phyloP scores from a whole-genome alignment of 2,329 filamentous ascomycete species.

The Canariomyces notabilis region DNA sequence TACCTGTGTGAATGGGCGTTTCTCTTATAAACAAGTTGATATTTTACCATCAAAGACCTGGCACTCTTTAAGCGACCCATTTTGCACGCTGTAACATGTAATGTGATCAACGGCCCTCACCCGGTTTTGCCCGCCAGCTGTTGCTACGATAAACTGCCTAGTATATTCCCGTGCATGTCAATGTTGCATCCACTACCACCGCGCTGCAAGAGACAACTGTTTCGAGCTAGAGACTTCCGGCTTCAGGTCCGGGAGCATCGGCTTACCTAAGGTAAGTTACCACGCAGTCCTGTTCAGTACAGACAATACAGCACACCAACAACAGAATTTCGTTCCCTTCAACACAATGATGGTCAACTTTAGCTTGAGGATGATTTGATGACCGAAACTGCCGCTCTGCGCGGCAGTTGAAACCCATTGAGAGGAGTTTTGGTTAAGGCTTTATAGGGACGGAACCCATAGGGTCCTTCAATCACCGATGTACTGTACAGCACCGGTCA shows the following conservation, averaged over 20 bases:
- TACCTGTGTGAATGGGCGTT: no score
- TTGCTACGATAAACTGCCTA: slow-evolving; percentile 3
- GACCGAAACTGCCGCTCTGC: neutral
- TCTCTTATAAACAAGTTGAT: no score
- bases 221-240: no score
- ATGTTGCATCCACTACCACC: slow-evolving; percentile 20
- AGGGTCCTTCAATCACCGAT: neutral
- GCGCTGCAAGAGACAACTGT: slow-evolving; percentile 11
- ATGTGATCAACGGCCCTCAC: slow-evolving; percentile 17
- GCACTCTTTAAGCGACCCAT: neutral
- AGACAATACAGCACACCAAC: no score
- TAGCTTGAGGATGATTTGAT: slow-evolving; percentile 2
- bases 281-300: no score
- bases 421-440: neutral
- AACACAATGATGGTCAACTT: no score
- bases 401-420: neutral
- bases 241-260: no score
- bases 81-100: slow-evolving; percentile 14
- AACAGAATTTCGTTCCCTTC: no score
- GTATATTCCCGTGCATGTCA: slow-evolving; percentile 12
- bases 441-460: no score
- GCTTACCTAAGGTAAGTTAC: no score
- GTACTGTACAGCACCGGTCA: no score
- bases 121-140: slow-evolving; percentile 14
- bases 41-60: no score